phyloP scores from a whole-genome alignment of 2,329 filamentous ascomycete genomes.

The Ophiostoma montium region DNA sequence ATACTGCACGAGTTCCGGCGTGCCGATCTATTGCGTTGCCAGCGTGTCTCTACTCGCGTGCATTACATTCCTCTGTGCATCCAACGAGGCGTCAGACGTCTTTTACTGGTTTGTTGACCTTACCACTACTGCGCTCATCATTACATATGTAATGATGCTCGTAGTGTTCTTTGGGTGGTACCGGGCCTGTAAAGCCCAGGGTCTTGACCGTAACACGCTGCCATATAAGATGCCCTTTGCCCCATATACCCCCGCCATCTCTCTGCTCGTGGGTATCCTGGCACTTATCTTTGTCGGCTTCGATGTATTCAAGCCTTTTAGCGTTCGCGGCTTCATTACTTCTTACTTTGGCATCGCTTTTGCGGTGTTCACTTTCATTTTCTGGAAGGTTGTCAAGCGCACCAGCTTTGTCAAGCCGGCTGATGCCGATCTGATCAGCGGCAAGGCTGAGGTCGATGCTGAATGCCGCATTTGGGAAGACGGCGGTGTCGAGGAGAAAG shows the following conservation, averaged over 20 bases:
- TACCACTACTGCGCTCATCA: constrained; percentile 27
- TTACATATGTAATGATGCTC: constrained; percentile 29
- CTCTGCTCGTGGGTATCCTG: constrained; percentile 9
- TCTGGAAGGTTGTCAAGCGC: constrained; percentile 50
- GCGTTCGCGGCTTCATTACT: constrained; percentile 31
- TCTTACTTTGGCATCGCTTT: constrained; percentile 45
- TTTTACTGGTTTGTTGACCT: constrained; percentile 29
- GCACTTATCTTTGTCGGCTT: constrained; percentile 35
- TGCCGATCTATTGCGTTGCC: constrained; percentile 25
- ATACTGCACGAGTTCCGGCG: constrained; percentile 21
- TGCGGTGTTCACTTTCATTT: constrained; percentile 36
- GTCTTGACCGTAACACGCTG: constrained; percentile 20
- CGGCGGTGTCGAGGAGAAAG: constrained; percentile 12
- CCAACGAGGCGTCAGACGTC: constrained; percentile 21
- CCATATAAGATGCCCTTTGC: constrained; percentile 26
- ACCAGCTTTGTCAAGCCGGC: constrained; percentile 26
- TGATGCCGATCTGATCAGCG: constrained; percentile 17
- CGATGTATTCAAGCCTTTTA: constrained; percentile 34
- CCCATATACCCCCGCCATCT: constrained; percentile 25
- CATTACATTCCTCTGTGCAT: constrained; percentile 24
- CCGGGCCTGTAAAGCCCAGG: constrained; percentile 23
- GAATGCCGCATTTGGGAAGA: constrained; percentile 29
- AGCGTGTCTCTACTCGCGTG: constrained; percentile 22
- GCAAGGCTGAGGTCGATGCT: constrained; percentile 17
- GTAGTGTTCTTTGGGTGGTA: constrained; percentile 26